Evolutionary conservation across 768 basidiomycete species (phyloP).

Genomic region (Amyloporia xantha): DNA sequence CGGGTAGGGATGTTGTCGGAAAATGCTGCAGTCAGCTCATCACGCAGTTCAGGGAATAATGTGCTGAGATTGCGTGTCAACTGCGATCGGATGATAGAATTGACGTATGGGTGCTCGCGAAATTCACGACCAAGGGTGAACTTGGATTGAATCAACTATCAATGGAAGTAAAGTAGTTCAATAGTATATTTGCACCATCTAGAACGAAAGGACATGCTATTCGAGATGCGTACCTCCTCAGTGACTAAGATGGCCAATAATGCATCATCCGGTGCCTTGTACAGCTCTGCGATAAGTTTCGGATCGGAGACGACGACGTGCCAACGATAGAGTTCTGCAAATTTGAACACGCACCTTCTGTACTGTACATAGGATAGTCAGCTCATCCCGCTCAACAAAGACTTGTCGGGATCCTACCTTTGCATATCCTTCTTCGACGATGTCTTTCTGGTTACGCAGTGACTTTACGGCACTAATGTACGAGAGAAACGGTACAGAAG

Average conservation of each 20-base stretch:
- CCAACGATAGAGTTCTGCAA: slow-evolving; percentile 27
- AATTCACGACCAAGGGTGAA: slow-evolving; percentile 33
- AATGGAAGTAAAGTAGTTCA: no score
- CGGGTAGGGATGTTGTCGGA: slow-evolving; percentile 20
- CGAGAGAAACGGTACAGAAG: slow-evolving; percentile 27
- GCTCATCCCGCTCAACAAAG: background rate
- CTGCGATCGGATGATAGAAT: slow-evolving; percentile 21
- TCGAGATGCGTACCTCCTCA: slow-evolving; percentile 26
- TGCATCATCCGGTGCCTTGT: slow-evolving; percentile 30
- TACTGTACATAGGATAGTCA: slow-evolving; percentile 16
- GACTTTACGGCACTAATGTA: slow-evolving; percentile 26
- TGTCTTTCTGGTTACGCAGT: slow-evolving; percentile 22
- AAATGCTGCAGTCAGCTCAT: slow-evolving; percentile 39
- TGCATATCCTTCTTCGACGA: slow-evolving; percentile 32
- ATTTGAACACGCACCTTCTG: slow-evolving; percentile 25
- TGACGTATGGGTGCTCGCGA: slow-evolving; percentile 24
- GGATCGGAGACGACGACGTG: slow-evolving; percentile 30
- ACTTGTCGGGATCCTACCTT: slow-evolving; percentile 17
- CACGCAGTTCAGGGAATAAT: slow-evolving; percentile 34
- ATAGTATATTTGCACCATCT: no score
- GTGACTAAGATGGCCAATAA: slow-evolving; percentile 28
- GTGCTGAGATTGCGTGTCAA: slow-evolving; percentile 32
- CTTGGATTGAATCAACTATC: slow-evolving; percentile 22
- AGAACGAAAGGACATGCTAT: no score
- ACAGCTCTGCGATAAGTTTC: slow-evolving; percentile 32